These are phyloP conservation scores for Cladophialophora yegresii DNA, from an alignment of 2,329 filamentous ascomycete genomes.

Conservation along the genomic window DNA sequence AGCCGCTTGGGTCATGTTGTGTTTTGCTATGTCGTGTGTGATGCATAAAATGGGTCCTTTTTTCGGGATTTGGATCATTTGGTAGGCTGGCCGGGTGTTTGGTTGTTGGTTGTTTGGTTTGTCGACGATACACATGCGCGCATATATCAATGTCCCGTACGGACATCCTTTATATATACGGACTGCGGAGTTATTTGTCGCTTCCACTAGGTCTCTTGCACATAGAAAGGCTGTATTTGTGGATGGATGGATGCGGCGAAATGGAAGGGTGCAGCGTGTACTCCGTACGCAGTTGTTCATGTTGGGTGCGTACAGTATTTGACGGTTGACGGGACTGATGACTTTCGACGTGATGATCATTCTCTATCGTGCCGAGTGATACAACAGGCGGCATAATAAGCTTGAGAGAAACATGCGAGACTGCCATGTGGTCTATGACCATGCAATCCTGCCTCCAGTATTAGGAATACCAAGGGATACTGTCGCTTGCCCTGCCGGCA, in stretches of 20 bases:
- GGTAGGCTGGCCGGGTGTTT: neutral
- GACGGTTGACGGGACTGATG: no score
- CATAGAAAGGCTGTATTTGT: no score
- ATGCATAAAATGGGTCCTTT: neutral
- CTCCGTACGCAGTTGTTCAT: no score
- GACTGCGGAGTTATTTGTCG: neutral
- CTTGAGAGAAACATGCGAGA: no score
- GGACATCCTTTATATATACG: neutral
- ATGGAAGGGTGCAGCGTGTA: neutral
- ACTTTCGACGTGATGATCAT: no score
- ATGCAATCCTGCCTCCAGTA: no score
- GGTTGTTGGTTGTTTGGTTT: neutral
- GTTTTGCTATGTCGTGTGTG: neutral
- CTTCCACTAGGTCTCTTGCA: neutral
- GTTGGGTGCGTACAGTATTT: no score
- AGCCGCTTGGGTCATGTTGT: neutral
- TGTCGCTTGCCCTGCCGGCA: no score
- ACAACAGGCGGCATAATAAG: no score
- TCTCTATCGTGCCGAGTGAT: no score
- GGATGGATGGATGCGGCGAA: neutral
- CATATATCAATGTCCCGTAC: neutral
- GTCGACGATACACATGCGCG: neutral
- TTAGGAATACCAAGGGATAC: no score
- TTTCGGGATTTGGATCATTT: neutral
- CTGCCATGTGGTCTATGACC: no score